Evolutionary conservation across 2,329 filamentous ascomycete species (phyloP), one percentile per base, ranked within the genome.

Genomic region (Alternaria incomplexa): DNA sequence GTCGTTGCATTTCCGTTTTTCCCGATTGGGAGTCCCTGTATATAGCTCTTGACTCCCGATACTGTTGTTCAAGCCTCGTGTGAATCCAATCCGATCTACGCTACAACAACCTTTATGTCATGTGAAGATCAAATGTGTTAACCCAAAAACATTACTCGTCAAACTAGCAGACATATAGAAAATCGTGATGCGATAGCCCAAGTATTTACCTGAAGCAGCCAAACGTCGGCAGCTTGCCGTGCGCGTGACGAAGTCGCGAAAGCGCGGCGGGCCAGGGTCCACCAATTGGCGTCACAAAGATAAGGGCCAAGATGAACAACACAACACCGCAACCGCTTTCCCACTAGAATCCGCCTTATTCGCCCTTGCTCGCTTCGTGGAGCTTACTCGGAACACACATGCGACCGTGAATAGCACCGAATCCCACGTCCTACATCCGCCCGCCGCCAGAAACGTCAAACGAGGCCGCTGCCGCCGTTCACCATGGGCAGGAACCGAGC

Each of bases 401-500:
- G 59, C 62, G 53, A 62, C 46, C 53, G 50, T 52, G 46, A 57
- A 54, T 45, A 40, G 13, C 25, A 40, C 48, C 55, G 48, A 25
- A 36, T 58, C n/a, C 32, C 43, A 40, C 32, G 13, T 20, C 53
- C 15, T n/a, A 40, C 46, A 36, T 25, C 20, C 40, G 23, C 47
- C 30, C 50, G 48, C 51, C 32, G n/a, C 44, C 45, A 28, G 44
- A 36, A 36, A n/a, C 32, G 32, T n/a, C 50, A 48, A 46, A 32
- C 32, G 17, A 40, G 55, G 26, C 40, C 28, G 46, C 32, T 36
- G 13, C 26, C 43, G 57, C 36, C 15, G 36, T 40, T 28, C 48
- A 64, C 55, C 57, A 84, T 84, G 83, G 78, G 78, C 32, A 80
- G 83, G 61, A 79, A 80, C 72, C 82, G 82, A 61, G 78, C 79